phyloP scores from a whole-genome alignment of 176 grass and related monocot species.

The Pharus latifolius region DNA sequence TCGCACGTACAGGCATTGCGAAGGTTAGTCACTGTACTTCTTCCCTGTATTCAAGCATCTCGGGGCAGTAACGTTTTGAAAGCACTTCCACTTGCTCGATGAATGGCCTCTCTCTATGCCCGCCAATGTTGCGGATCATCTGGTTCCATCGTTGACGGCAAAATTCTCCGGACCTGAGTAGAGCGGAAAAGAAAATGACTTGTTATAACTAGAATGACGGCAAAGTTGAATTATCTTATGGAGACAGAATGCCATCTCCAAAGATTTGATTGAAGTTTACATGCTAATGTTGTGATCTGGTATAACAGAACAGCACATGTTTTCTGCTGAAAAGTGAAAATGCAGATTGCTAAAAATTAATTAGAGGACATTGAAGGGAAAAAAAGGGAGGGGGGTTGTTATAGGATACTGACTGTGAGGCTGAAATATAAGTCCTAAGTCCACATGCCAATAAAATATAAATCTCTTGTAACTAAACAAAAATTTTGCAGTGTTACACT shows the following conservation, averaged over 20 bases:
- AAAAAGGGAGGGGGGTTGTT: too few relatives aligned
- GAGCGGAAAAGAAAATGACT: not conserved
- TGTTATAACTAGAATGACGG: not conserved
- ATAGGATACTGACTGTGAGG: not conserved
- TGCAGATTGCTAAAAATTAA: not conserved
- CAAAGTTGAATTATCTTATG: not conserved
- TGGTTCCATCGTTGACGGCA: conserved; percentile 60
- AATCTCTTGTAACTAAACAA: too few relatives aligned
- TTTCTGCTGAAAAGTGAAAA: not conserved
- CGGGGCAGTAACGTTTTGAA: conserved; percentile 37
- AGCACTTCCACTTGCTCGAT: conserved; percentile 69
- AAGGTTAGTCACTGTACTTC: not conserved
- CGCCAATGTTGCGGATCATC: conserved; percentile 52
- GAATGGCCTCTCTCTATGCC: conserved; percentile 51
- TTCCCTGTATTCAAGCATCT: conserved; percentile 64
- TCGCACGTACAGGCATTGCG: too few relatives aligned
- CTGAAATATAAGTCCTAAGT: not conserved
- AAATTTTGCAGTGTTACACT: too few relatives aligned
- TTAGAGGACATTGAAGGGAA: too few relatives aligned
- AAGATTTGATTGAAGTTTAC: not conserved
- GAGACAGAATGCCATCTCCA: not conserved
- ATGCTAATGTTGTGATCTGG: not conserved
- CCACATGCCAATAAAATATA: too few relatives aligned
- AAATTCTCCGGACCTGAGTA: conserved; percentile 51
- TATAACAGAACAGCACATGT: not conserved